phyloP scores from a whole-genome alignment of 768 basidiomycete genomes.

The Termitomyces titanicus region DNA sequence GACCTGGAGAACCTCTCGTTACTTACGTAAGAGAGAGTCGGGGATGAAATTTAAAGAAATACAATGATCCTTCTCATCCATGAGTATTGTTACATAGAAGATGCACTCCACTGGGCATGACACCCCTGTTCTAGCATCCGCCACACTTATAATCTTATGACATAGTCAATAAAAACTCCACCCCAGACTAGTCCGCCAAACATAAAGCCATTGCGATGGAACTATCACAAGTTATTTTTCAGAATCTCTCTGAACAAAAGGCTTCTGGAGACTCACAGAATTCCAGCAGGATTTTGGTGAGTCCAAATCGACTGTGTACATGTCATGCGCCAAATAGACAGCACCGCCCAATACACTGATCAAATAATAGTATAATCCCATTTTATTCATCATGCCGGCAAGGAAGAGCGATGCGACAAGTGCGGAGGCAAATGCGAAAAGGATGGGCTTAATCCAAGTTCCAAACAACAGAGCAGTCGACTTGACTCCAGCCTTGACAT shows the following conservation, averaged over 20 bases:
- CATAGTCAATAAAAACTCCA: slow-evolving; percentile 13
- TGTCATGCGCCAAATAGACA: slow-evolving; percentile 8
- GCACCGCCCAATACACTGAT: slow-evolving; percentile 14
- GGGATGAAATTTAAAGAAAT: too few relatives aligned
- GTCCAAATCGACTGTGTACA: slow-evolving; percentile 11
- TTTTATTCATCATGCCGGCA: slow-evolving; percentile 12
- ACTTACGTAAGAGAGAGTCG: too few relatives aligned
- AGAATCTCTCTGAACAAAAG: not conserved
- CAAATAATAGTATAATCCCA: slow-evolving; percentile 8
- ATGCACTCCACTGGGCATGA: too few relatives aligned
- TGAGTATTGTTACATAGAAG: too few relatives aligned
- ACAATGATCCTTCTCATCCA: too few relatives aligned
- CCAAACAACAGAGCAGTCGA: slow-evolving; percentile 13
- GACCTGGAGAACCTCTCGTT: too few relatives aligned
- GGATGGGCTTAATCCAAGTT: slow-evolving; percentile 12
- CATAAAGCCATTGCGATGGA: slow-evolving; percentile 7
- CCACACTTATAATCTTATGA: slow-evolving; percentile 4
- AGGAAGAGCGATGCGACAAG: slow-evolving; percentile 12
- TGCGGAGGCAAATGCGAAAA: slow-evolving; percentile 6
- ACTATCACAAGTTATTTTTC: not conserved
- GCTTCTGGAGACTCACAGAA: not conserved
- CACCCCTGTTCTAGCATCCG: too few relatives aligned
- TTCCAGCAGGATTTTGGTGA: slow-evolving; percentile 16
- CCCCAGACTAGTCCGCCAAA: not conserved
- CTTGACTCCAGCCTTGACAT: slow-evolving; percentile 29